Conservation (phyloP, 345 rosid genomes). For the Barbarea vulgaris region DNA sequence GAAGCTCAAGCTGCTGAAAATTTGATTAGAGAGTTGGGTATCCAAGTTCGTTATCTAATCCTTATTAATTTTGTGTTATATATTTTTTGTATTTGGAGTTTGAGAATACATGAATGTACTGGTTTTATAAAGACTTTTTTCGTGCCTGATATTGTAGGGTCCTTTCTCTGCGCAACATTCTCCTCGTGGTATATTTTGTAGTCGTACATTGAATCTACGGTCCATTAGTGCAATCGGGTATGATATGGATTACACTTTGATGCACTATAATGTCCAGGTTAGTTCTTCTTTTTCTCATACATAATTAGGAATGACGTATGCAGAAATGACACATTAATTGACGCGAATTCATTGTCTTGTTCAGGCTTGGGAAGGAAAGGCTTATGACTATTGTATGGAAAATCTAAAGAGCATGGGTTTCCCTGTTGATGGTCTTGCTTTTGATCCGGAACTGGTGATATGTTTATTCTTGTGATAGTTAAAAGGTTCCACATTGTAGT, state of each 20-base stretch:
- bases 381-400: slow-evolving; percentile 95
- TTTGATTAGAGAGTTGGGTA: slow-evolving; percentile 74
- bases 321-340: background rate
- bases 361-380: slow-evolving; percentile 99
- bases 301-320: background rate
- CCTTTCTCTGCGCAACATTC: slow-evolving; percentile 79
- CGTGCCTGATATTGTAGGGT: slow-evolving; percentile 51
- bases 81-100: background rate
- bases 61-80: background rate
- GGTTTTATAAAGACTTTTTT: background rate
- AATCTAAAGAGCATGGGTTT: slow-evolving; percentile 82
- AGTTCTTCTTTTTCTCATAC: slow-evolving; percentile 14
- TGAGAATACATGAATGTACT: background rate
- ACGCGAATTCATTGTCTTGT: slow-evolving; percentile 10
- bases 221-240: slow-evolving; percentile 97
- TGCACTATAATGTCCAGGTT: slow-evolving; percentile 93
- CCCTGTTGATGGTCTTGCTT: slow-evolving; percentile 88
- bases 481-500: slow-evolving; percentile 14
- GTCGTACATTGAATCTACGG: slow-evolving; percentile 88
- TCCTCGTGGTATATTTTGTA: slow-evolving; percentile 93
- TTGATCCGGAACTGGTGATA: slow-evolving; percentile 81
- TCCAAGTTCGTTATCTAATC: slow-evolving; percentile 56
- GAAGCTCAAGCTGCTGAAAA: slow-evolving; percentile 76
- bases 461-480: slow-evolving; percentile 31
- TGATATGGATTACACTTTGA: slow-evolving; percentile 98